Base-by-base conservation (phyloP, 495 filamentous ascomycete species). In the Hypoxylon lienhwacheense region DNA sequence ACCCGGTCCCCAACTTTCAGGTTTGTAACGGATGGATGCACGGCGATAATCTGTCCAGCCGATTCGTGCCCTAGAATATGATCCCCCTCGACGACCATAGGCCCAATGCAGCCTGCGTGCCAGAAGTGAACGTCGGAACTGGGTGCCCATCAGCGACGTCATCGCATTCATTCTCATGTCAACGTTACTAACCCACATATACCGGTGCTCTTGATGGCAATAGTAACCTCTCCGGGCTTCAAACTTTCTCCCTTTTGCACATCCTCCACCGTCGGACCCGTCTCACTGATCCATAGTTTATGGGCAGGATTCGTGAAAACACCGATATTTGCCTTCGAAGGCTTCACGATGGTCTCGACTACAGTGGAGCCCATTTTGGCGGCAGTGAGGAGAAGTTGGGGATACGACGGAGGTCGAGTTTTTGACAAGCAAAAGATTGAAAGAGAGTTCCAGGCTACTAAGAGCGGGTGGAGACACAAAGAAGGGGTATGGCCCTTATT, bases 71-170 rank as follows among this genome's bases (percentile, higher is more conserved):
- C 91, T 22, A 97, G 85, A 63, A 96, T 88, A 66, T 96, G 91
- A 66, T 89, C 85, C 58, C 81, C 85, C 45, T 79, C 80, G 21
- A 97, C 90, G 55, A 95, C 85, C 91, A 96, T 97, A 45, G 91
- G 91, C 10, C 91, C 91, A 65, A 97, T 96, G 72, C 86, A 88
- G 55, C 90, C 90, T 25, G 85, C 86, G 67, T 91, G 90, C 91
- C 90, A 95, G 79, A 97, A 97, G 73, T 96, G 91, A 21, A 97
- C 84, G 71, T 96, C 91, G 45, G 90, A 95, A 36, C 89, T 95
- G 64, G 25, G 20, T 35, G 24, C 57, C 11, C 10, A 16, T 59
- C 51, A 55, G 50, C 50, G 55, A 48, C 55, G 68, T 56, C 63
- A 66, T 51, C 16, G 15, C 14, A 29, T 4, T 26, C 20, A 7